These are phyloP conservation scores for Xylaria sp. DNA, from an alignment of 495 filamentous ascomycete genomes.

Conservation along the genomic window DNA sequence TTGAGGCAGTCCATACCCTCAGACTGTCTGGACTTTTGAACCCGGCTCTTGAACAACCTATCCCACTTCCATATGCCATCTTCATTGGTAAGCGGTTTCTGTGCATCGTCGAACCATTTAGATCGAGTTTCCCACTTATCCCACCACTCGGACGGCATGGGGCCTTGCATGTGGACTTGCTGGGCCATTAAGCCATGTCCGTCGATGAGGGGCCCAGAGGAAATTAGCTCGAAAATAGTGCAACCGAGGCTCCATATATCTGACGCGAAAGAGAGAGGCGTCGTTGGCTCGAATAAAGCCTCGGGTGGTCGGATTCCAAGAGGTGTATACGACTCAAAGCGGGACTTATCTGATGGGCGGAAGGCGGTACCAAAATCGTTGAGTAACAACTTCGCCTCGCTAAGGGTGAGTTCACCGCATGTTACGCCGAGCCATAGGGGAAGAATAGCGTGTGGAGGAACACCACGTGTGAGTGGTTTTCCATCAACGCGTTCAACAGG, in stretches of 20 bases:
- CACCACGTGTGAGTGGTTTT: slow-evolving; percentile 23
- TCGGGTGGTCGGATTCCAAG: slow-evolving; percentile 42
- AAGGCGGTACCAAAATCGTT: slow-evolving; percentile 51
- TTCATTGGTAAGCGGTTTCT: slow-evolving; percentile 20
- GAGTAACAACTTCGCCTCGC: slow-evolving; percentile 44
- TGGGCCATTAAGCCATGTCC: slow-evolving; percentile 42
- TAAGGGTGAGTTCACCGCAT: slow-evolving; percentile 29
- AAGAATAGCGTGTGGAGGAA: slow-evolving; percentile 31
- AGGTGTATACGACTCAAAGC: slow-evolving; percentile 43
- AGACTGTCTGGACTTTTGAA: slow-evolving; percentile 24
- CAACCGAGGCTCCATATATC: slow-evolving; percentile 52
- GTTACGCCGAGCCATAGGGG: slow-evolving; percentile 37
- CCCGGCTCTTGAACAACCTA: slow-evolving; percentile 22
- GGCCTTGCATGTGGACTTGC: slow-evolving; percentile 48
- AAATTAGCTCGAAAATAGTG: slow-evolving; percentile 41
- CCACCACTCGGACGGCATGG: slow-evolving; percentile 45
- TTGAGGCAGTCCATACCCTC: slow-evolving; percentile 17
- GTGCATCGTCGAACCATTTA: slow-evolving; percentile 35
- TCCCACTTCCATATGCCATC: slow-evolving; percentile 28
- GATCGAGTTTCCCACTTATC: slow-evolving; percentile 31
- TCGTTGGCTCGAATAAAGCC: slow-evolving; percentile 41
- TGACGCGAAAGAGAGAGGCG: slow-evolving; percentile 42
- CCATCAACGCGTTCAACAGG: slow-evolving; percentile 36
- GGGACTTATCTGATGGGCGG: slow-evolving; percentile 34
- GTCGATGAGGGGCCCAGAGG: slow-evolving; percentile 25